Evolutionary conservation across 768 basidiomycete genomes (phyloP), one percentile per base, ranked within the genome.

Genomic region (Tricholoma flavovirens): DNA sequence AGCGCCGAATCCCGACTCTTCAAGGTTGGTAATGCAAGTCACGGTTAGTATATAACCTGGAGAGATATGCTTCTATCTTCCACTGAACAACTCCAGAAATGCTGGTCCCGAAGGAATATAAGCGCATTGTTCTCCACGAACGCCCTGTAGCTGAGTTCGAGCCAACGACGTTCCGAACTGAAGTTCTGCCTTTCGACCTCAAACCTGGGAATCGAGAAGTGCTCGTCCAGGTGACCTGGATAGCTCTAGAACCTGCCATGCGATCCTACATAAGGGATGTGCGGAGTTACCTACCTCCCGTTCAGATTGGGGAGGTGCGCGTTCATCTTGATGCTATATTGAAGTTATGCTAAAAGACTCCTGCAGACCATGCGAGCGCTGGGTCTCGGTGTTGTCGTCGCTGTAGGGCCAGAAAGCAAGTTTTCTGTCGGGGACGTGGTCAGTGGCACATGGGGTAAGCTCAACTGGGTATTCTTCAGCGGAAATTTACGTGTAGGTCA

Each of bases 171-270:
- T 95, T 96, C 74, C 77, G 81, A 43, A 76, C 72, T 0, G 84
- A 88, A 69, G 67, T 73, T 2, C 66, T 77, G 14, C 74, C 81
- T 1, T 78, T 80, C 59, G 73, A 77, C 60, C 73, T 90, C 51
- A 77, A 79, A 63, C 77, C 84, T 5, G 78, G 77, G 1, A 59
- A 69, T 17, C 69, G 72, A 21, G 77, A 88, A 59, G 83, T 84
- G 7, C 75, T 95, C 46, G 83, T 98, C n/a, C 80, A 83, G 67
- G 83, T 89, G 56, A 83, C 85, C 48, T 94, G 86, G 76, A 65
- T 93, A 30, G 86, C 84, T 32, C 68, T 97, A 60, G 94, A 97
- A 64, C 93, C 94, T 17, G 90, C 92, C 0, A 92, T 93, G 90
- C 80, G 93, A 8, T 83, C 82, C 11, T 97, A 88, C 79, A 65